A percentile compares a stretch with the other conserved stretches of the same genome.
Conservation (phyloP, 345 rosid species). For the Cardamine resedifolia region DNA sequence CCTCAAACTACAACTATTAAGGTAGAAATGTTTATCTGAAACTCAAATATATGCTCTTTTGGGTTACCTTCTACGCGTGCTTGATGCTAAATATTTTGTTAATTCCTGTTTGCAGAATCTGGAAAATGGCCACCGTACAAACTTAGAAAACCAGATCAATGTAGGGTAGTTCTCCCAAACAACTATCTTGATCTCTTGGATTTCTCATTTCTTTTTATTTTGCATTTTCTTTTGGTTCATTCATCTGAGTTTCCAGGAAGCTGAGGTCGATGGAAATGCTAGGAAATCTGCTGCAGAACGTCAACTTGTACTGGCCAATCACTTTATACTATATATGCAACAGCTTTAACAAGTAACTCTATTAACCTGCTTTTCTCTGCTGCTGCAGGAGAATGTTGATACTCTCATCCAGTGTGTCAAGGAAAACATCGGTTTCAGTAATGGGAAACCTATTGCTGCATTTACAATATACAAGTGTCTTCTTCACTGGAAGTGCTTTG, state of each 20-base stretch:
- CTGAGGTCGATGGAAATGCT: slow-evolving; percentile 61
- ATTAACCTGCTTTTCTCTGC: slow-evolving; percentile 28
- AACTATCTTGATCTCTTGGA: slow-evolving; percentile 19
- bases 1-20: slow-evolving; percentile 50
- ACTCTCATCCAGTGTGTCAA: slow-evolving; percentile 75
- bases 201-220: slow-evolving; percentile 6
- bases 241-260: slow-evolving; percentile 55
- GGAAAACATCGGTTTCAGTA: slow-evolving; percentile 74
- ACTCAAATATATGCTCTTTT: not conserved
- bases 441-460: slow-evolving; percentile 91
- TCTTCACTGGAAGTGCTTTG: slow-evolving; percentile 97
- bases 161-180: slow-evolving; percentile 45
- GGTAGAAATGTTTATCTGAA: slow-evolving; percentile 42
- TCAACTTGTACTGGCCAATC: slow-evolving; percentile 65
- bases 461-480: slow-evolving; percentile 95
- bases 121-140: slow-evolving; percentile 82
- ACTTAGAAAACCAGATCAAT: slow-evolving; percentile 51
- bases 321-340: slow-evolving; percentile 14
- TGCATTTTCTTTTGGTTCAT: not conserved
- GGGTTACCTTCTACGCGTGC: slow-evolving; percentile 16
- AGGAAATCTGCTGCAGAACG: slow-evolving; percentile 76
- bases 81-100: slow-evolving; percentile 16
- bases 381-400: slow-evolving; percentile 81
- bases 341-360: slow-evolving; percentile 13
- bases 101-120: slow-evolving; percentile 50